Conservation (phyloP, 495 filamentous ascomycete genomes). For the Hypomontagnella submonticulosa region DNA sequence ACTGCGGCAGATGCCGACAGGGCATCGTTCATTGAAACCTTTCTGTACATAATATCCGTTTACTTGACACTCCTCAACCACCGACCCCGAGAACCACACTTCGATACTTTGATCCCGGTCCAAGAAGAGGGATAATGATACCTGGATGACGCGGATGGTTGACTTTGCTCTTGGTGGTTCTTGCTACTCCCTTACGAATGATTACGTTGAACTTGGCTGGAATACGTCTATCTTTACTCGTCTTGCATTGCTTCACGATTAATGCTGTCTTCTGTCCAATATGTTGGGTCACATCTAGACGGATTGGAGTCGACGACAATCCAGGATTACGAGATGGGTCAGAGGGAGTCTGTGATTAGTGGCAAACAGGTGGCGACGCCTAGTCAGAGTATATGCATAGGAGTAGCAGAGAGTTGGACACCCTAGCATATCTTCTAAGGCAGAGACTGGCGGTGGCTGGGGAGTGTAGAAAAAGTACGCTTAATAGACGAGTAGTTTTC, state of each 20-base stretch:
- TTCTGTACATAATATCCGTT: conserved; percentile 44
- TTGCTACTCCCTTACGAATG: conserved; percentile 21
- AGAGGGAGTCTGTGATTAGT: conserved; percentile 7
- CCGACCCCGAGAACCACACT: too few species aligned
- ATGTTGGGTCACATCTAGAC: conserved; percentile 12
- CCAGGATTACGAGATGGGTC: conserved; percentile 9
- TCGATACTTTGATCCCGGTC: too few species aligned
- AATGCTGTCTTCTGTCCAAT: conserved; percentile 19
- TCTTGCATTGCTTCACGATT: conserved; percentile 15
- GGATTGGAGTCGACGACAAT: conserved; percentile 13
- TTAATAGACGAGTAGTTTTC: conserved; percentile 32
- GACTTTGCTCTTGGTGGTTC: conserved; percentile 11
- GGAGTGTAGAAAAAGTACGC: conserved; percentile 19
- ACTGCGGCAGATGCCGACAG: conserved; percentile 39
- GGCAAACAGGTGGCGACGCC: conserved; percentile 1
- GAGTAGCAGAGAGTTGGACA: conserved; percentile 19
- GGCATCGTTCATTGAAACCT: conserved; percentile 32
- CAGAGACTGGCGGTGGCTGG: conserved; percentile 7
- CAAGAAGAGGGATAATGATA: too few species aligned
- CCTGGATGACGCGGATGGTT: conserved; percentile 1
- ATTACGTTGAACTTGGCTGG: conserved; percentile 7
- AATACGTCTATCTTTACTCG: conserved; percentile 6
- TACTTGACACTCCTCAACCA: conserved; percentile 26
- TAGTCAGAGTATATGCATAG: conserved; percentile 9
- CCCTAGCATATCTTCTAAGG: conserved; percentile 11